Base-by-base conservation (phyloP, 2,329 filamentous ascomycete species). In the Xylaria arbuscula region DNA sequence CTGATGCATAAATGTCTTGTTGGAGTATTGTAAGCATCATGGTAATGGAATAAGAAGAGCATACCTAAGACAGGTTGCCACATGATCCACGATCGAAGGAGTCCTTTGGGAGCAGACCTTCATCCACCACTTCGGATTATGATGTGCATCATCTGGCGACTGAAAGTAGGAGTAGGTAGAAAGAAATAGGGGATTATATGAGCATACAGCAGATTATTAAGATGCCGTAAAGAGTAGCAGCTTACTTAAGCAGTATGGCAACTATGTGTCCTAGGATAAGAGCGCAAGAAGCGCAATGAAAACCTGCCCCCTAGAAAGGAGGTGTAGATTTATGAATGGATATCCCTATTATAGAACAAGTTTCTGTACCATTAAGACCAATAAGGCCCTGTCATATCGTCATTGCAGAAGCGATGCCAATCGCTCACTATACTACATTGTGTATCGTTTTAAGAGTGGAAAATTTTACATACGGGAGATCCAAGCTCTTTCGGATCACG, bases 361-460 rank as follows among this genome's bases (percentile, higher is more conserved):
- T 24, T 51, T 51, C 51, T 45, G 56, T 66, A 38, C 56, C 53
- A 65, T 62, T 34, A 62, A 62, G 54, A 42, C 64, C 32, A 40
- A 17, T 24, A 42, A 55, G 51, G 62, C 48, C n/a, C 28, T 17
- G 15, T 66, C 62, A 48, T 68, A 66, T 50, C 50, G 22, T 48
- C 56, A 51, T 68, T 60, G 55, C 40, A 7, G 28, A 45, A 57
- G 62, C 62, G 58, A 65, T 45, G n/a, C 51, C 50, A 2, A 64
- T 64, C 47, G 56, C 55, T 54, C 51, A 62, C 54, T 64, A 66
- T 61, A 22, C 24, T 68, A 66, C 64, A 70, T 57, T 62, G 36
- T 28, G 48, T 50, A 32, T 64, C 54, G 50, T 64, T 56, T 60
- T 40, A 22, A 51, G 62, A 70, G 62, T 68, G 64, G 65, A 68